Percentiles rank a stretch among this genome's conserved stretches.
Conservation (phyloP, 2,329 filamentous ascomycete genomes). For the Stagonosporopsis cucurbitacearum region DNA sequence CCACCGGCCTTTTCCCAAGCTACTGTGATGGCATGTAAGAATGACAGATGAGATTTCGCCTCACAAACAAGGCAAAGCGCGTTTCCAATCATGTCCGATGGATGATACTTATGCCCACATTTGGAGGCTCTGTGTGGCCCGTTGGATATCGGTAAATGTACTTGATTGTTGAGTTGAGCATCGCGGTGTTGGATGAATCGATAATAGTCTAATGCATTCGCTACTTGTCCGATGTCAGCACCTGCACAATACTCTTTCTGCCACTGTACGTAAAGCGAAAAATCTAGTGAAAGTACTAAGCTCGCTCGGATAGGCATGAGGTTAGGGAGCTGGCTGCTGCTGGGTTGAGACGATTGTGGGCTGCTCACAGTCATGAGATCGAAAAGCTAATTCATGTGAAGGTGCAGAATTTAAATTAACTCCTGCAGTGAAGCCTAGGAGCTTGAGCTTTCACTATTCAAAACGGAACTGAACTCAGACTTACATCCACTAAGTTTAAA, state of each 20-base stretch:
- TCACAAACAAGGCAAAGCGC: constrained; percentile 6
- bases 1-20: constrained; percentile 7
- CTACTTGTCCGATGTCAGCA: neutral
- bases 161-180: neutral
- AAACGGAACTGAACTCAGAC: neutral
- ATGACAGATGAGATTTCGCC: neutral
- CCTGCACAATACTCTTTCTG: neutral
- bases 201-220: neutral
- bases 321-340: neutral
- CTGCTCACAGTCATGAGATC: neutral
- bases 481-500: neutral
- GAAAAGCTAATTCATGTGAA: too few species aligned
- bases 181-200: constrained; percentile 5
- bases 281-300: neutral
- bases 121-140: neutral
- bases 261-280: constrained; percentile 8
- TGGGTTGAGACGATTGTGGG: neutral
- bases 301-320: neutral
- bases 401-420: neutral
- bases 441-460: neutral
- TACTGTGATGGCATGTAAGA: neutral
- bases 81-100: neutral
- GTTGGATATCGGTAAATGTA: neutral
- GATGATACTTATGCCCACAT: neutral
- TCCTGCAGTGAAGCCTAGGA: neutral